phyloP scores from a whole-genome alignment of 768 basidiomycete genomes.

The Termitomyces sp. region DNA sequence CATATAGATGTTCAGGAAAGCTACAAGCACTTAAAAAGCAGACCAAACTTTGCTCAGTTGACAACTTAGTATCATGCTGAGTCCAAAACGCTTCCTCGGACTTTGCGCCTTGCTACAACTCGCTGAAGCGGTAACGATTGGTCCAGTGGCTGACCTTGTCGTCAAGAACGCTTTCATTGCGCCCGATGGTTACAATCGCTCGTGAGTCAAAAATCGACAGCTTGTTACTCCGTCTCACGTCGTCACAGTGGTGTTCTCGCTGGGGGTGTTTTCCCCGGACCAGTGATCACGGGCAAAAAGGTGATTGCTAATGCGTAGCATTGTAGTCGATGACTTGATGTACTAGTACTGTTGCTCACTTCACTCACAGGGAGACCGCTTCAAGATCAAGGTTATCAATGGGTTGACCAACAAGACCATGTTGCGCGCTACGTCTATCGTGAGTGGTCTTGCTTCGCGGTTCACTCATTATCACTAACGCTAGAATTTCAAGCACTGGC shows the following conservation, averaged over 20 bases:
- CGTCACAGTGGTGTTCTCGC: slow-evolving; percentile 1
- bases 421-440: slow-evolving; percentile 7
- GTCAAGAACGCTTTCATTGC: slow-evolving; percentile 6
- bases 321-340: not conserved
- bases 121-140: slow-evolving; percentile 4
- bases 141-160: slow-evolving; percentile 8
- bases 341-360: not conserved
- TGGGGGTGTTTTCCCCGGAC: slow-evolving; percentile 3
- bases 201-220: not conserved
- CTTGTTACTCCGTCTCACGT: not conserved
- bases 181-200: slow-evolving; percentile 6
- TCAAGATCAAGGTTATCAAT: slow-evolving; percentile 10
- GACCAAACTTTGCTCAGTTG: not conserved
- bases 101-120: not conserved
- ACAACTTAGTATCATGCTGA: not conserved
- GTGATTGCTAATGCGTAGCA: not conserved
- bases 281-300: slow-evolving; percentile 6
- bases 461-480: not conserved
- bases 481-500: slow-evolving; percentile 1
- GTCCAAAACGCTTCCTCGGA: not conserved
- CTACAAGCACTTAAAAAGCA: not conserved
- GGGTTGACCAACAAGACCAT: slow-evolving; percentile 5
- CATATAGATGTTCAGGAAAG: not conserved
- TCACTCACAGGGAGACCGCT: slow-evolving; percentile 1
- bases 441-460: not conserved